A percentile compares a stretch with the other conserved stretches of the same genome.
Conservation (phyloP, 768 basidiomycete genomes). For the Macrolepiota dolichaula region DNA sequence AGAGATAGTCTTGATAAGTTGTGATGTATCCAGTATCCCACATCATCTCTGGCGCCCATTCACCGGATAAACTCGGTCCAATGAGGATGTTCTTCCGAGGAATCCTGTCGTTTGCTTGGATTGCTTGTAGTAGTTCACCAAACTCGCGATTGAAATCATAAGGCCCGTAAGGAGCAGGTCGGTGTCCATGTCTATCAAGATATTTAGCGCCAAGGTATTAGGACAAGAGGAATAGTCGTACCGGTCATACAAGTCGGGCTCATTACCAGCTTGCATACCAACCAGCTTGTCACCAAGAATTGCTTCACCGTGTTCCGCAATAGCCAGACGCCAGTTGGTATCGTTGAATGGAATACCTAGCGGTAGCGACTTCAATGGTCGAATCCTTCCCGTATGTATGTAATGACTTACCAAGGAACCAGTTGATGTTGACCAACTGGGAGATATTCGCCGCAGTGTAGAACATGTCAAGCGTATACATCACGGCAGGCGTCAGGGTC, state of each 20-base stretch:
- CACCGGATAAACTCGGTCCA: constrained; percentile 59
- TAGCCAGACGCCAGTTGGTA: constrained; percentile 48
- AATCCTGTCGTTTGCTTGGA: constrained; percentile 31
- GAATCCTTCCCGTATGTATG: neutral
- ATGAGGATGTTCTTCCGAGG: constrained; percentile 42
- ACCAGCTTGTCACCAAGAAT: constrained; percentile 64
- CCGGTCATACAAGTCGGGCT: constrained; percentile 69
- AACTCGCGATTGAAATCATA: constrained; percentile 48
- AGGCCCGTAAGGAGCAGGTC: constrained; percentile 21
- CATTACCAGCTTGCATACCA: constrained; percentile 74
- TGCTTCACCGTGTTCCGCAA: constrained; percentile 54
- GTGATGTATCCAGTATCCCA: constrained; percentile 51
- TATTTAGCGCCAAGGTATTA: constrained; percentile 7
- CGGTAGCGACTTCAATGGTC: neutral
- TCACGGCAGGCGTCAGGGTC: constrained; percentile 66
- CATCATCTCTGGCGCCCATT: constrained; percentile 44
- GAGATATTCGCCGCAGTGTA: constrained; percentile 63
- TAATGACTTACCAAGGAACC: constrained; percentile 50
- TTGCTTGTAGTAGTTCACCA: constrained; percentile 34
- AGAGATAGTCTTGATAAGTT: constrained; percentile 36
- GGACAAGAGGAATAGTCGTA: constrained; percentile 15
- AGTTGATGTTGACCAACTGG: constrained; percentile 52
- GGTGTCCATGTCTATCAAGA: constrained; percentile 16
- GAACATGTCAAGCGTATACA: constrained; percentile 64
- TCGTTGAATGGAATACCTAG: constrained; percentile 64